Conservation (phyloP, 2,329 filamentous ascomycete genomes). For the Aspergillus sp. region DNA sequence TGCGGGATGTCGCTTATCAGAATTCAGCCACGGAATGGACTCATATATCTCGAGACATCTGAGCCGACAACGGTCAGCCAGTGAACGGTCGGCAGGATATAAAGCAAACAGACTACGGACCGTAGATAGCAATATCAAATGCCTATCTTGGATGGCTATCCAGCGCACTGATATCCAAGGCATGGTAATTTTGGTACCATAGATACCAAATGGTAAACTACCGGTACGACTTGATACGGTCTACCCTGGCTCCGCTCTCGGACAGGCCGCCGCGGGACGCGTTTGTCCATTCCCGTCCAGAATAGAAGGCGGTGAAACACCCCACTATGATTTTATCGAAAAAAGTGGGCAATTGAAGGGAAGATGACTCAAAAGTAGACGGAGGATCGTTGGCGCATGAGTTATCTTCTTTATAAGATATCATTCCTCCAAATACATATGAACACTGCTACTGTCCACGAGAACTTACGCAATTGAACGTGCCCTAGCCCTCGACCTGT, state of each 20-base stretch:
- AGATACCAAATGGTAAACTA: too few species aligned
- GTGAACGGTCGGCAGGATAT: background rate
- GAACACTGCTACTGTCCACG: too few species aligned
- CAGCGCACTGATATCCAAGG: too few species aligned
- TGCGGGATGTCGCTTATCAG: conserved; percentile 1
- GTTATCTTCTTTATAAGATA: too few species aligned
- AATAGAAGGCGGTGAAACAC: background rate
- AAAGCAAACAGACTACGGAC: too few species aligned
- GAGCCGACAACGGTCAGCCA: background rate
- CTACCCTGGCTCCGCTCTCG: background rate
- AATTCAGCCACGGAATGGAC: conserved; percentile 59
- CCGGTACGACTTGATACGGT: too few species aligned
- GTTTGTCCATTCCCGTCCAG: too few species aligned
- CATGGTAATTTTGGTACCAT: too few species aligned
- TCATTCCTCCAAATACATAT: too few species aligned
- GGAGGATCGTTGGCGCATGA: background rate
- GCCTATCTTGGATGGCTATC: too few species aligned
- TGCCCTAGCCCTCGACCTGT: background rate
- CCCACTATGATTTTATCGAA: background rate
- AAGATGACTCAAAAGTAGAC: background rate
- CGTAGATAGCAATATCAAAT: too few species aligned
- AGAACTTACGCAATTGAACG: too few species aligned
- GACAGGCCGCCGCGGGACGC: background rate
- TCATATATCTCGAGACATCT: conserved; percentile 60
- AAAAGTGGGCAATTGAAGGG: background rate